Base-by-base conservation (phyloP, 495 filamentous ascomycete genomes). In the Penicillium simplicissimum region DNA sequence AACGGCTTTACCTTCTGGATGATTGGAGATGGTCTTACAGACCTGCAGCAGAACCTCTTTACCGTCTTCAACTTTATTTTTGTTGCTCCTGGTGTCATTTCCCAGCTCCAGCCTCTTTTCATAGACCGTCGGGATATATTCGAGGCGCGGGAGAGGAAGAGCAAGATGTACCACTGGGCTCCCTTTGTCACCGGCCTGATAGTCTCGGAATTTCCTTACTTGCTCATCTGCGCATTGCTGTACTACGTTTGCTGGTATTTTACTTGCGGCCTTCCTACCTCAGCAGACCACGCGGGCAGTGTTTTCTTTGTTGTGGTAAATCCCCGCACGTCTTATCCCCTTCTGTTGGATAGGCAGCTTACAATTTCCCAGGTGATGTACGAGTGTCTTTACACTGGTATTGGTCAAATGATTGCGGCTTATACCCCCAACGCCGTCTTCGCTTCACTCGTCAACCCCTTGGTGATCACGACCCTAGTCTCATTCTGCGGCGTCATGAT, bases 191-290 rank as follows among this genome's bases (percentile, higher is more conserved):
- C 75, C 7, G 72, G 71, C 19, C 74, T 79, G n/a, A 75, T 85
- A 52, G 57, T 82, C 14, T 77, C 80, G 11, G 82, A 84, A 55
- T 59, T 82, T 19, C 81, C 81, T 0, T 84, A 79, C 67, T 74
- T 80, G 25, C 72, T 67, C 21, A 55, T 82, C 63, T 76, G 74
- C 54, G 74, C 72, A 19, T 69, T 81, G 3, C 53, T 83, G 51
- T 74, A 79, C 58, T 83, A 73, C 67, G 57, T 78, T 42, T 76
- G 71, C 65, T 84, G 80, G 78, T 82, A 84, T 72, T 82, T 23
- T 28, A 54, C 52, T 11, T 5, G 25, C 15, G 31, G 8, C 43
- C 9, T 36, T 54, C 1, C 52, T 17, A 13, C 28, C 1, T 21
- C 14, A 11, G 3, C 8, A 31, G 1, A 36, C 6, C 3, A 23